Conservation (phyloP, 805 yeast species). For the Myxozyma geophila region DNA sequence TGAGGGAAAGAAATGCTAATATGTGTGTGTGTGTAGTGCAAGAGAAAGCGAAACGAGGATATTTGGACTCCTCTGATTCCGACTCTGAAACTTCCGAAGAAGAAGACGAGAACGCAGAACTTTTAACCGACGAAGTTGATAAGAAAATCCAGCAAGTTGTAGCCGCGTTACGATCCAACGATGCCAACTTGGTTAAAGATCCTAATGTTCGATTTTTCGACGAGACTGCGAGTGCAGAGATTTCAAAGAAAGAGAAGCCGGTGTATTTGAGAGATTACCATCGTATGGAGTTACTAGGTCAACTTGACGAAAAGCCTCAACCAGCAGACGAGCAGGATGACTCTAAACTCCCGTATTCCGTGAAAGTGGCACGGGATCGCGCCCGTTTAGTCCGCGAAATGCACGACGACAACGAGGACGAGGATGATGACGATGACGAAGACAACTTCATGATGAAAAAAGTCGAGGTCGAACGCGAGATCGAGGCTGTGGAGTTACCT, state of each 20-base stretch:
- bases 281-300: conserved; percentile 76
- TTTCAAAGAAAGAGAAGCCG: conserved; percentile 65
- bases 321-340: conserved; percentile 46
- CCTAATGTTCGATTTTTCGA: conserved; percentile 75
- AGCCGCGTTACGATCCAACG: conserved; percentile 68
- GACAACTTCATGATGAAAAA: conserved; percentile 64
- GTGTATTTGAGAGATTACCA: conserved; percentile 91
- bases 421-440: conserved; percentile 49
- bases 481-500: conserved; percentile 56
- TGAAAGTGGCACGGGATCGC: conserved; percentile 77
- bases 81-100: conserved; percentile 59
- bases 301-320: conserved; percentile 54
- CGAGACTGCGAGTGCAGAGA: conserved; percentile 49
- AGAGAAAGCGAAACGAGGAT: conserved; percentile 42
- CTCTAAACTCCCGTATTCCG: conserved; percentile 63
- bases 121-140: conserved; percentile 85
- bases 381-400: conserved; percentile 75
- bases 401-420: conserved; percentile 54
- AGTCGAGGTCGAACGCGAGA: conserved; percentile 51
- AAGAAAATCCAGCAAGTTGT: conserved; percentile 74
- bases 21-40: conserved; percentile 23
- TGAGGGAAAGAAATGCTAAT: background rate
- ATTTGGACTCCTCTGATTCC: conserved; percentile 45
- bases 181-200: conserved; percentile 63
- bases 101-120: conserved; percentile 90